A percentile compares a stretch with the other conserved stretches of the same genome.
Evolutionary conservation across 2,329 filamentous ascomycete species (phyloP).

Genomic region (Orbilia oligospora): DNA sequence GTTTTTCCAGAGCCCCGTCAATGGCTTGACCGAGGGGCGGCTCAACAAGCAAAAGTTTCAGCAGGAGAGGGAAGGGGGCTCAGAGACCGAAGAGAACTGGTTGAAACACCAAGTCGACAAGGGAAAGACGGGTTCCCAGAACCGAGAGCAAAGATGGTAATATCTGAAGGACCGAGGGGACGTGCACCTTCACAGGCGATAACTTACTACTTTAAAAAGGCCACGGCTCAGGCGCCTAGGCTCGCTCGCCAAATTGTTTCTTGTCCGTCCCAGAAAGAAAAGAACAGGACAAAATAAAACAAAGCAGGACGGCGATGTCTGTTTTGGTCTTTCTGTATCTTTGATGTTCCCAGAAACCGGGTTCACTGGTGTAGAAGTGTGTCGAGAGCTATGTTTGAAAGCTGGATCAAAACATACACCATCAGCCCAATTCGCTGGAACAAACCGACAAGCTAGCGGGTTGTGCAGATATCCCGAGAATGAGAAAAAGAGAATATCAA

Average conservation of each 20-base stretch:
- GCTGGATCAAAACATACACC: not conserved
- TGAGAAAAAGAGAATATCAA: constrained; percentile 4
- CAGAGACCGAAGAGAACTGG: constrained; percentile 38
- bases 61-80: constrained; percentile 32
- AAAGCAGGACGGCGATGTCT: not conserved
- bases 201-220: constrained; percentile 48
- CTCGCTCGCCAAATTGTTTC: constrained; percentile 26
- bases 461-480: constrained; percentile 3
- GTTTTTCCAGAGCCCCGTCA: constrained; percentile 60
- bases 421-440: constrained; percentile 27
- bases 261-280: not conserved
- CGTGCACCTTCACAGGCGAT: constrained; percentile 56
- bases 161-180: constrained; percentile 38
- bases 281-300: not conserved
- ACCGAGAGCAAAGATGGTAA: constrained; percentile 49
- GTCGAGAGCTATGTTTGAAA: not conserved
- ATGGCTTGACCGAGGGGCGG: constrained; percentile 35
- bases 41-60: constrained; percentile 54
- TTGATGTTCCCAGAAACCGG: constrained; percentile 23
- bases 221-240: constrained; percentile 23
- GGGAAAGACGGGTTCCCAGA: constrained; percentile 55
- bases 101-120: constrained; percentile 57
- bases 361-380: constrained; percentile 3
- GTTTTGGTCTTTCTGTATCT: not conserved
- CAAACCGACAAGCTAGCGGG: not conserved